phyloP scores from a whole-genome alignment of 257 asterid species.

The Solanum bulbocastanum region DNA sequence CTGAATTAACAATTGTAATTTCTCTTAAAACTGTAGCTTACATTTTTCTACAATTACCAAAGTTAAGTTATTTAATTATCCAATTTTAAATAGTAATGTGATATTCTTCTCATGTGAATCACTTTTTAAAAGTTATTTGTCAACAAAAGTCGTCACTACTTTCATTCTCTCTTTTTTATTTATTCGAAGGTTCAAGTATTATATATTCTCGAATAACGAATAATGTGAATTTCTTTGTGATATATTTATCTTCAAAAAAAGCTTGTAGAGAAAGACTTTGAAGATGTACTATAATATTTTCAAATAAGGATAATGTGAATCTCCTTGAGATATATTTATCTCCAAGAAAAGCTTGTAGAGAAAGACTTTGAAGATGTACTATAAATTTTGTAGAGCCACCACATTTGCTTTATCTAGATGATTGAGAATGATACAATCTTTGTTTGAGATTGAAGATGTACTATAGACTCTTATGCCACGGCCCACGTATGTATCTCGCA shows the following conservation, averaged over 20 bases:
- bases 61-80: background rate
- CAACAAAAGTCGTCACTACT: background rate
- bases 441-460: background rate
- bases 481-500: background rate
- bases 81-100: background rate
- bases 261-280: too few species aligned
- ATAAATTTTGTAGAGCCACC: too few species aligned
- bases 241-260: too few species aligned
- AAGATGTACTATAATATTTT: too few species aligned
- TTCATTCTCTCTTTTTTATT: background rate
- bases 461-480: background rate
- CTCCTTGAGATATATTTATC: too few species aligned
- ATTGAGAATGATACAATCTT: too few species aligned
- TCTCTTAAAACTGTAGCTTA: background rate
- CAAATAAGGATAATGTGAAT: too few species aligned
- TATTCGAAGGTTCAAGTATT: background rate
- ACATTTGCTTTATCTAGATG: too few species aligned
- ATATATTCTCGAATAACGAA: background rate
- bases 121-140: background rate
- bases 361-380: too few species aligned
- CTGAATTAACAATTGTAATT: background rate
- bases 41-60: background rate
- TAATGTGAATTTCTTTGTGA: background rate
- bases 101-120: background rate
- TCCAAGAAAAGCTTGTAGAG: too few species aligned